Percentiles rank a stretch among this genome's conserved stretches.
Evolutionary conservation across 1,284 basidiomycete genomes (phyloP).

Genomic region (Puccinia hordei): DNA sequence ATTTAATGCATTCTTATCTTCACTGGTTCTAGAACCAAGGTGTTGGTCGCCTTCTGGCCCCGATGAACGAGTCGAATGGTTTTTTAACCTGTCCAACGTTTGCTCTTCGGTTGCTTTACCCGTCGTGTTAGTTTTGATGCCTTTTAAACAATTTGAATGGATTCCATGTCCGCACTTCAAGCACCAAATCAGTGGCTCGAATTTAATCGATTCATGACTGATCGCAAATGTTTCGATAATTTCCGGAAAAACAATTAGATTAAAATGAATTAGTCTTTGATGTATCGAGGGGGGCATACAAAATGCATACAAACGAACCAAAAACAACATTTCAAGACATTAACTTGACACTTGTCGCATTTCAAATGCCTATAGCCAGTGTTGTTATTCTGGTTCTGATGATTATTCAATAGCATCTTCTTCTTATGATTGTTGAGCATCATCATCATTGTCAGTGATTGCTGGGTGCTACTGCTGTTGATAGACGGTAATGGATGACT

Average conservation of each 20-base stretch:
- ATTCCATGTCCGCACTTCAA: constrained; percentile 42
- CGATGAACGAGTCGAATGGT: not conserved
- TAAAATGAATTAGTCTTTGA: not conserved
- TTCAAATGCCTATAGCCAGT: not conserved
- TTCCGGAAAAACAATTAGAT: no score
- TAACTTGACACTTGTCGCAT: constrained; percentile 28
- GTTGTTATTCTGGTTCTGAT: constrained; percentile 11
- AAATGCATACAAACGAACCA: constrained; percentile 4
- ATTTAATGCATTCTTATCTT: no score
- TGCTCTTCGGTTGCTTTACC: not conserved
- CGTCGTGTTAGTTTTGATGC: not conserved
- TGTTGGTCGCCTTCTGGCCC: not conserved
- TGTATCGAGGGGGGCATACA: not conserved
- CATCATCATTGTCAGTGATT: constrained; percentile 28
- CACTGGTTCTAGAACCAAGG: not conserved
- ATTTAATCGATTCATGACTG: constrained; percentile 36
- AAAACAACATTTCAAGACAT: constrained; percentile 38
- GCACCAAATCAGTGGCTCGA: constrained; percentile 37
- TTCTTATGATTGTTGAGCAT: constrained; percentile 33
- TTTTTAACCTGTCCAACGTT: not conserved
- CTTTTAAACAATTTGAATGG: constrained; percentile 23
- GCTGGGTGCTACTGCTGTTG: not conserved
- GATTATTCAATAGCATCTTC: constrained; percentile 28
- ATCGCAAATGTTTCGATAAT: not conserved
- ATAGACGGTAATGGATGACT: constrained; percentile 15